Conservation (phyloP, 306 rosid genomes). For the Lathyrus aphaca region DNA sequence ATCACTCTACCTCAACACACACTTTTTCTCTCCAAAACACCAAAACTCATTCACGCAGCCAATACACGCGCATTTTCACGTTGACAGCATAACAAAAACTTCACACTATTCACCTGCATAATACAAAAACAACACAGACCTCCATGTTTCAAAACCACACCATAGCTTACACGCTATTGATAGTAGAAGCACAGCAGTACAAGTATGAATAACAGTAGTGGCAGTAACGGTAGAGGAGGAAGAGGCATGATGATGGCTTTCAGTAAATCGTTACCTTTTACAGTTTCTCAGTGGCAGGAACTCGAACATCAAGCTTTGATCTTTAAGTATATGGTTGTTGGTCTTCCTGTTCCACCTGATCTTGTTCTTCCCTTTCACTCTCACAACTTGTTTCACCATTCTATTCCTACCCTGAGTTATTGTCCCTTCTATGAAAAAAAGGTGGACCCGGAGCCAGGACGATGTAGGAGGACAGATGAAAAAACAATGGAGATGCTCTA, state of each 20-base stretch:
- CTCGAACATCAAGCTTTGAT: slow-evolving; percentile 82
- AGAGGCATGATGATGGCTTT: slow-evolving; percentile 47
- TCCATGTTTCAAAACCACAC: too few relatives aligned
- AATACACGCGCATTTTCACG: too few relatives aligned
- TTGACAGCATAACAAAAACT: too few relatives aligned
- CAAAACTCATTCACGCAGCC: too few relatives aligned
- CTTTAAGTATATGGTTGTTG: slow-evolving; percentile 76
- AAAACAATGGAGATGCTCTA: slow-evolving; percentile 92
- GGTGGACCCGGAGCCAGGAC: slow-evolving; percentile 89
- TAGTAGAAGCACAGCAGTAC: background rate
- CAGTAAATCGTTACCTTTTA: slow-evolving; percentile 54
- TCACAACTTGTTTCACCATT: slow-evolving; percentile 59
- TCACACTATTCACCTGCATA: too few relatives aligned
- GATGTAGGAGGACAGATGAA: slow-evolving; percentile 88
- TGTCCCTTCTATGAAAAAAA: slow-evolving; percentile 83
- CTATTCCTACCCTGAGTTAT: slow-evolving; percentile 59
- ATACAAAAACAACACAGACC: too few relatives aligned
- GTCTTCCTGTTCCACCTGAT: slow-evolving; percentile 86
- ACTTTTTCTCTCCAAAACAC: too few relatives aligned
- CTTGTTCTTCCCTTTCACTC: slow-evolving; percentile 74
- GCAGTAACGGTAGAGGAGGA: slow-evolving; percentile 12
- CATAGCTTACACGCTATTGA: background rate
- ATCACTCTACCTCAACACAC: too few relatives aligned
- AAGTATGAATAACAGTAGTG: slow-evolving; percentile 41
- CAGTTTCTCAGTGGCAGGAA: slow-evolving; percentile 81